Evolutionary conservation across 2,329 filamentous ascomycete species (phyloP).

Genomic region (Trichoderma endophyticum): DNA sequence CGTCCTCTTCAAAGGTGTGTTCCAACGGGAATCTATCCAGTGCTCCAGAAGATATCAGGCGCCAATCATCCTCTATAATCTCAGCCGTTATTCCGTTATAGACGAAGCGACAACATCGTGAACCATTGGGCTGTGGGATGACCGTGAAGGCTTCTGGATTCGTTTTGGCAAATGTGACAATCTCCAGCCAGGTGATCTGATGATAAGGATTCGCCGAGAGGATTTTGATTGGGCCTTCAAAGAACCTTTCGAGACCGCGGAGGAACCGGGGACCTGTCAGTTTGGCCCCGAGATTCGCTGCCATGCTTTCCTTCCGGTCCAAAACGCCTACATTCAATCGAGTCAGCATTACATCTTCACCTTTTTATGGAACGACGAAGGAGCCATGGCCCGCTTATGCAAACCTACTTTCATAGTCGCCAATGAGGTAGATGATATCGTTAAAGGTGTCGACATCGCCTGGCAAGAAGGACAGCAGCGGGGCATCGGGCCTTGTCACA

Average conservation of each 20-base stretch:
- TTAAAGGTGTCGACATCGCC: conserved; percentile 65
- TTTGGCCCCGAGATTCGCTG: conserved; percentile 78
- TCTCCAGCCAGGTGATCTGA: conserved; percentile 76
- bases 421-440: conserved; percentile 68
- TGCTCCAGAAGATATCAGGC: conserved; percentile 77
- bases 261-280: conserved; percentile 78
- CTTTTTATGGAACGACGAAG: no score
- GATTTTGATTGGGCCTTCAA: conserved; percentile 70
- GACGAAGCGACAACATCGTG: conserved; percentile 74
- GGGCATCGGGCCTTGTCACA: conserved; percentile 43
- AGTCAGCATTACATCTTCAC: background rate
- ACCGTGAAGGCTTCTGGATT: conserved; percentile 77
- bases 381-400: conserved; percentile 10
- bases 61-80: conserved; percentile 84
- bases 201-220: conserved; percentile 55
- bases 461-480: conserved; percentile 50
- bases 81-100: conserved; percentile 79
- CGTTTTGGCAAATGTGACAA: conserved; percentile 78
- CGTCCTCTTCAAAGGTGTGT: conserved; percentile 79
- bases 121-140: conserved; percentile 64
- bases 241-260: conserved; percentile 81
- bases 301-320: conserved; percentile 81
- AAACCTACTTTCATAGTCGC: conserved; percentile 68
- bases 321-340: conserved; percentile 57
- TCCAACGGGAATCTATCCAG: conserved; percentile 75